phyloP scores from a whole-genome alignment of 257 asterid species.

The Solanum habrochaites region DNA sequence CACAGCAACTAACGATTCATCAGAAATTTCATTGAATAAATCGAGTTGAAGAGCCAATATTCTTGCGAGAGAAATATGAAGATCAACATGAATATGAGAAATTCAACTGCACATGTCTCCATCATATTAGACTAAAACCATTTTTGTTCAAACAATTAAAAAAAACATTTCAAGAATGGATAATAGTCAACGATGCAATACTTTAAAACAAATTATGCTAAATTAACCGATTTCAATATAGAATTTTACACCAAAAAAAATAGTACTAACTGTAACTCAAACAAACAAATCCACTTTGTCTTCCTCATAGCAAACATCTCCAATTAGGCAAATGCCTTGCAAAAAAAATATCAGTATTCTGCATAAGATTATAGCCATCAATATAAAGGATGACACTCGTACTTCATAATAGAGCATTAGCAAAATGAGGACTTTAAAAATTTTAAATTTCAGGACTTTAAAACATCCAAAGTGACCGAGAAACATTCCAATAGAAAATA shows the following conservation, averaged over 20 bases:
- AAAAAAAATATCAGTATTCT: background rate
- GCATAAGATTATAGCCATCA: background rate
- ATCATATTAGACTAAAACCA: too few relatives aligned
- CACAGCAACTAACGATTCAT: constrained; percentile 54
- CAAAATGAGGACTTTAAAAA: background rate
- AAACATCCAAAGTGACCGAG: too few relatives aligned
- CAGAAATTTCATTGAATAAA: constrained; percentile 41
- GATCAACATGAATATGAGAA: constrained; percentile 93
- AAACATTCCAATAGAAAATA: too few relatives aligned
- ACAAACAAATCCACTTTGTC: background rate
- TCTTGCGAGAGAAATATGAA: constrained; percentile 86
- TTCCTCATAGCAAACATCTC: constrained; percentile 17
- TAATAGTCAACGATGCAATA: too few relatives aligned
- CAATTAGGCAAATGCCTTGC: background rate
- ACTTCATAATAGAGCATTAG: background rate
- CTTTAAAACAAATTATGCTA: too few relatives aligned
- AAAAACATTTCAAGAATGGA: too few relatives aligned
- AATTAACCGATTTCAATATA: too few relatives aligned
- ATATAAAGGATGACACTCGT: background rate
- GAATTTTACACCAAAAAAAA: too few relatives aligned
- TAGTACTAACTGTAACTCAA: too few relatives aligned
- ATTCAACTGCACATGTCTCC: constrained; percentile 54
- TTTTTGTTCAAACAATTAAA: too few relatives aligned
- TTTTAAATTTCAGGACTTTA: background rate
- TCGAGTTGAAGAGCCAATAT: constrained; percentile 47